These are phyloP conservation scores for Sugiyamaella castrensis DNA, from an alignment of 1,139 yeast species.

Conservation along the genomic window DNA sequence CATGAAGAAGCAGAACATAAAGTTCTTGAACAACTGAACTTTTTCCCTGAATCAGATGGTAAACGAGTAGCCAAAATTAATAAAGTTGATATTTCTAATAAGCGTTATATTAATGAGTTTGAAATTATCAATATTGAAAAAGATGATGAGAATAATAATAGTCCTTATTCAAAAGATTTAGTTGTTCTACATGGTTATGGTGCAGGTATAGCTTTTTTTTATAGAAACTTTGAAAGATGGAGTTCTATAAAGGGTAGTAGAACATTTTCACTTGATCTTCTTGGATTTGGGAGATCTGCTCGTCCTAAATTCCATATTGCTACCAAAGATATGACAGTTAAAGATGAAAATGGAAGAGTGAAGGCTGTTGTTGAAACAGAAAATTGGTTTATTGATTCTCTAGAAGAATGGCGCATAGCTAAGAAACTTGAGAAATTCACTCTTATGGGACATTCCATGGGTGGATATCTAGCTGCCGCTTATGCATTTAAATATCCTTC, in stretches of 20 bases:
- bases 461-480: constrained; percentile 77
- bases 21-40: constrained; percentile 51
- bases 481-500: constrained; percentile 73
- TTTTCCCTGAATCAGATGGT: constrained; percentile 51
- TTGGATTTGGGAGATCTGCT: constrained; percentile 79
- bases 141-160: constrained; percentile 1
- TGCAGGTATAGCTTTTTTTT: constrained; percentile 77
- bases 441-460: constrained; percentile 82
- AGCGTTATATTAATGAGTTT: constrained; percentile 54
- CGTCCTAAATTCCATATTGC: constrained; percentile 46
- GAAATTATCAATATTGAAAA: constrained; percentile 27
- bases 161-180: constrained; percentile 39
- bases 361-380: constrained; percentile 54
- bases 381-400: constrained; percentile 67
- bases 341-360: constrained; percentile 39
- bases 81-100: constrained; percentile 49
- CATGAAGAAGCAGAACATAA: constrained; percentile 41
- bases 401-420: constrained; percentile 72
- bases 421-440: constrained; percentile 51
- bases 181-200: constrained; percentile 86
- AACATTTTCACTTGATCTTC: constrained; percentile 68
- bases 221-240: constrained; percentile 59
- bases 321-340: constrained; percentile 31
- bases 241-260: constrained; percentile 37
- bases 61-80: constrained; percentile 47